Evolutionary conservation across 495 filamentous ascomycete genomes (phyloP), one percentile per base, ranked within the genome.

Genomic region (Penicillium bialowiezense): DNA sequence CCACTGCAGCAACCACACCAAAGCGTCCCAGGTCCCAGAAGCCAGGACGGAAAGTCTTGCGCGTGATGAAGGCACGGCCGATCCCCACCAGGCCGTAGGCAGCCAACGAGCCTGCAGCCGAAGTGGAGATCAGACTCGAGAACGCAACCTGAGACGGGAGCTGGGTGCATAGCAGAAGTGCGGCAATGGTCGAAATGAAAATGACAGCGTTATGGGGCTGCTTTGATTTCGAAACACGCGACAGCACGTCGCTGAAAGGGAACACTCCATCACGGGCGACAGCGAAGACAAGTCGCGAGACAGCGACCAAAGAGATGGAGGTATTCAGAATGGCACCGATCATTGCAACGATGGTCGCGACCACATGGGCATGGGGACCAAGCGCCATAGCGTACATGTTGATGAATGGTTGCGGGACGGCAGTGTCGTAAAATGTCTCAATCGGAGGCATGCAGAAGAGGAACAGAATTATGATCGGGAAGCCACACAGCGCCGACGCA

Each of bases 131-230:
- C 52, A 66, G 37, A 44, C 60, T 64, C 9, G 54, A 48, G 31
- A 70, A 70, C 1, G 67, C 67, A 0, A 68, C 67, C 37, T 66
- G 64, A 0, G 67, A 70, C 1, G 67, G 58, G 12, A 70, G 50
- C 42, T 67, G 63, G 1, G 67, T 70, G 55, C 67, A 70, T 1
- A 66, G 56, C 12, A 70, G 50, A 26, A 70, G 56, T 1, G 67
- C 64, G 8, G 67, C 56, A 31, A 65, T 62, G 9, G 37, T 47
- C 2, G 59, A 45, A 31, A 68, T 68, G 46, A 71, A 64, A 31
- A 71, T 60, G 3, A 71, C 59, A 3, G 68, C 64, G 28, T 71
- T 71, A 45, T 58, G 68, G 5, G 68, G 68, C 51, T 71, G 68
- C 40, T 63, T 64, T 14, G 51, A 57, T 37, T 60, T 62, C 3